A percentile compares a stretch with the other conserved stretches of the same genome.
Evolutionary conservation across 164 flowering plant species (phyloP).

Genomic region (Vitis riparia): DNA sequence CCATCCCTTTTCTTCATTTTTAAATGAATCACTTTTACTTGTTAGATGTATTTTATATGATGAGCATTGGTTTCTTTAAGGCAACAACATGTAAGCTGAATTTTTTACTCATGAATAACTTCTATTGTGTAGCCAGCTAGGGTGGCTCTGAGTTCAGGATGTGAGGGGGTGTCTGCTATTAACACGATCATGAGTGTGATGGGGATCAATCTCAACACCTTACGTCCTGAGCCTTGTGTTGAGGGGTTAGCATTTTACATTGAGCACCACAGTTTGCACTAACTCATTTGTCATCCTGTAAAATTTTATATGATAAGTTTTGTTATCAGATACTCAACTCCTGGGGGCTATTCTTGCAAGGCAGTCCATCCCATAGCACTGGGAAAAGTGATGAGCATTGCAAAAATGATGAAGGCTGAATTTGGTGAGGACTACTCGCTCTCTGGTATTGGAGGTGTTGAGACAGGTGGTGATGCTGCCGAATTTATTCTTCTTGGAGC

Average conservation of each 20-base stretch:
- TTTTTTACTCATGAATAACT: no score
- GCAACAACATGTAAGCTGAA: no score
- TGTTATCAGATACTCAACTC: slow-evolving; percentile 82
- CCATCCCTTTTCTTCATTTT: not conserved
- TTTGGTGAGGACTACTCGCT: slow-evolving; percentile 67
- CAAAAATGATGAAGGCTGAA: slow-evolving; percentile 90
- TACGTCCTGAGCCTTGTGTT: slow-evolving; percentile 97
- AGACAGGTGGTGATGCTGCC: slow-evolving; percentile 94
- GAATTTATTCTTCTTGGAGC: slow-evolving; percentile 99
- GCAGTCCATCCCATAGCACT: slow-evolving; percentile 99
- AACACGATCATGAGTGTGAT: slow-evolving; percentile 98
- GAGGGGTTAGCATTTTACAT: slow-evolving; percentile 70
- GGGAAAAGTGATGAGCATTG: slow-evolving; percentile 90
- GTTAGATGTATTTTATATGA: no score
- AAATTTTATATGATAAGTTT: slow-evolving; percentile 3
- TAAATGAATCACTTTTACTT: no score
- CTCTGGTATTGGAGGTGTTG: slow-evolving; percentile 98
- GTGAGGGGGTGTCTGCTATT: slow-evolving; percentile 93
- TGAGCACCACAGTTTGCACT: not conserved
- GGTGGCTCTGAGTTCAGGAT: slow-evolving; percentile 76
- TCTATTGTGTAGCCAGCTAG: slow-evolving; percentile 69
- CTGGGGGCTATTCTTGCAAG: slow-evolving; percentile 94
- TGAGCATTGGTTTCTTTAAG: no score
- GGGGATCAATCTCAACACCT: slow-evolving; percentile 88
- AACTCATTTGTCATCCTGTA: not conserved